Conservation (phyloP, 2,329 filamentous ascomycete species). For the Aspergillus sp. region DNA sequence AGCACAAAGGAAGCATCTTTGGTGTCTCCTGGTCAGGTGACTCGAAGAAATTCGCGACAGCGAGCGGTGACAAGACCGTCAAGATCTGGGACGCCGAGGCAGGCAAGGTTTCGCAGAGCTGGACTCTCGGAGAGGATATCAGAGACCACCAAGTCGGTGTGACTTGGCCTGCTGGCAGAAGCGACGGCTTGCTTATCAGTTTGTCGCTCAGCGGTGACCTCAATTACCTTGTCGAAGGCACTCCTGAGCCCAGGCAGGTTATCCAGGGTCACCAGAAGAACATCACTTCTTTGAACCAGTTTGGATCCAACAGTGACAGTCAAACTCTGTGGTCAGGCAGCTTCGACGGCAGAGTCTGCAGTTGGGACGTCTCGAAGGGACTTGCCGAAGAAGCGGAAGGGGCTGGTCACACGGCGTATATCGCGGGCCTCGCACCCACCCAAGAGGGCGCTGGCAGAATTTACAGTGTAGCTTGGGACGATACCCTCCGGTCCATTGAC, state of each 20-base stretch:
- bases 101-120: constrained; percentile 69
- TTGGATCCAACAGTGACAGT: constrained; percentile 40
- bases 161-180: constrained; percentile 75
- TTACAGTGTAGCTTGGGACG: constrained; percentile 93
- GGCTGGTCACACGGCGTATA: constrained; percentile 75
- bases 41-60: constrained; percentile 78
- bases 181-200: constrained; percentile 82
- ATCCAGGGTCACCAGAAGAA: constrained; percentile 87
- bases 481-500: constrained; percentile 75
- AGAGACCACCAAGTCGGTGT: constrained; percentile 90
- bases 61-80: constrained; percentile 89
- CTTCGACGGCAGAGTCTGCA: constrained; percentile 79
- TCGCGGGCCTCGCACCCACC: constrained; percentile 64
- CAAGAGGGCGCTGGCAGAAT: constrained; percentile 50
- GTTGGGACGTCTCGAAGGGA: constrained; percentile 72
- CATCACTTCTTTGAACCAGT: constrained; percentile 67
- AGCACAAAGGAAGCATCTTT: constrained; percentile 91
- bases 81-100: constrained; percentile 87
- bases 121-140: constrained; percentile 73
- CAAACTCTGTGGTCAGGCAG: constrained; percentile 80
- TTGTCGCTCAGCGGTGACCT: constrained; percentile 82
- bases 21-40: constrained; percentile 84
- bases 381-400: constrained; percentile 67
- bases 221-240: constrained; percentile 75
- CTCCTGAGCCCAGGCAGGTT: constrained; percentile 59